phyloP scores from a whole-genome alignment of 148 eudicot genomes.

The Rhododendron simsii region DNA sequence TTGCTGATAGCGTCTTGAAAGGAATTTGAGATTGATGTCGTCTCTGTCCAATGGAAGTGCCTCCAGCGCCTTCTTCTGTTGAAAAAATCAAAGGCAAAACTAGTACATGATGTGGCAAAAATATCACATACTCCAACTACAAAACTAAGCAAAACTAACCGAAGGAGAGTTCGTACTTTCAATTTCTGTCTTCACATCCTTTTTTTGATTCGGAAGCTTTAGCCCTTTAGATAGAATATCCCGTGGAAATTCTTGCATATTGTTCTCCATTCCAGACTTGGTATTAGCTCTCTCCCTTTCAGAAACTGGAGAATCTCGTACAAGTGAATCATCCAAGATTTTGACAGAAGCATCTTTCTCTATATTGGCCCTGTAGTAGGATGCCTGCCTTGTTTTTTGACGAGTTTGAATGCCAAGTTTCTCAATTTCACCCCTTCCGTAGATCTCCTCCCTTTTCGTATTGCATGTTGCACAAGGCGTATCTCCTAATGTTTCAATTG shows the following conservation, averaged over 20 bases:
- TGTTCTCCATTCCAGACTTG: background rate
- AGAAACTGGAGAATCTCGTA: background rate
- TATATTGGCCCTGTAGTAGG: background rate
- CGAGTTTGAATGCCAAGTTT: background rate
- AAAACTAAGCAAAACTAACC: background rate
- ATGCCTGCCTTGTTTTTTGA: background rate
- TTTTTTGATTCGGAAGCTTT: background rate
- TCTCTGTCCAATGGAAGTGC: background rate
- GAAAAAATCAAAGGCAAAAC: background rate
- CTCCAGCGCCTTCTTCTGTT: background rate
- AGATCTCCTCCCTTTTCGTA: background rate
- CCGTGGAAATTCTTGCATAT: background rate
- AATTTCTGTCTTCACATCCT: background rate
- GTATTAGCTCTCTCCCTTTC: background rate
- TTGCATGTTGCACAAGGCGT: background rate
- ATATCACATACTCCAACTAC: no score
- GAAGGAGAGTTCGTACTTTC: background rate
- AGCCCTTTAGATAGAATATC: background rate
- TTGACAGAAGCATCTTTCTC: background rate
- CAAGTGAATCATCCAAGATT: background rate
- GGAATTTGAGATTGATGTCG: background rate
- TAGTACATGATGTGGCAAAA: background rate
- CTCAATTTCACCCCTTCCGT: background rate
- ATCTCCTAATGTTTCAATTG: background rate
- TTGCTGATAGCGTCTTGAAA: background rate